Evolutionary conservation across 208 protist genomes (phyloP).

Genomic region (Leishmania major): DNA sequence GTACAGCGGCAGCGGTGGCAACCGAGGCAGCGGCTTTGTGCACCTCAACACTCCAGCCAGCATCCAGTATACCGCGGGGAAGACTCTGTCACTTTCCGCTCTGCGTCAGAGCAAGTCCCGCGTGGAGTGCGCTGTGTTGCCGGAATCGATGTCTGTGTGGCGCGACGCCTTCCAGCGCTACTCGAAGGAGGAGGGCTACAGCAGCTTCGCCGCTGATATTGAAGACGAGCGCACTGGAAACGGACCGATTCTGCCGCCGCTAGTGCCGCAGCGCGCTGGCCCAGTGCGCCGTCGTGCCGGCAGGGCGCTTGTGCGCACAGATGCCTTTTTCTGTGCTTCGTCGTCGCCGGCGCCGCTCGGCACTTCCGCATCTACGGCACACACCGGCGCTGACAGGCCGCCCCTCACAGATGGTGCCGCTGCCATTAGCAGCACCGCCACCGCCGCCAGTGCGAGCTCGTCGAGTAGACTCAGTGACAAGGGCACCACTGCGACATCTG

Average conservation of each 20-base stretch:
- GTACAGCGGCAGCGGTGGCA: not conserved
- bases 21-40: constrained; percentile 78
- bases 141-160: constrained; percentile 53
- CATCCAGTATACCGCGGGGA: constrained; percentile 74
- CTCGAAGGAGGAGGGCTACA: constrained; percentile 49
- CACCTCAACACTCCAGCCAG: constrained; percentile 85
- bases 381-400: not conserved
- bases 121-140: constrained; percentile 75
- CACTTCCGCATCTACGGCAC: not conserved
- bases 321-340: constrained; percentile 20
- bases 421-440: not conserved
- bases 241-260: constrained; percentile 57
- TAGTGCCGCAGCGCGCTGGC: constrained; percentile 33
- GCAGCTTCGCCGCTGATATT: constrained; percentile 59
- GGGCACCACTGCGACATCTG: not conserved
- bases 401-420: not conserved
- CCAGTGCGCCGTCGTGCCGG: constrained; percentile 17
- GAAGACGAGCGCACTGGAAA: constrained; percentile 66
- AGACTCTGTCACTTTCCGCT: constrained; percentile 64
- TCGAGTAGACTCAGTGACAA: not conserved
- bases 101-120: constrained; percentile 49
- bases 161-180: constrained; percentile 54
- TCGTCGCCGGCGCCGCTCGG: not conserved
- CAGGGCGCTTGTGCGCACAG: not conserved
- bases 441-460: not conserved